Evolutionary conservation across 2,329 filamentous ascomycete genomes (phyloP).

Genomic region (Diaporthe citri): DNA sequence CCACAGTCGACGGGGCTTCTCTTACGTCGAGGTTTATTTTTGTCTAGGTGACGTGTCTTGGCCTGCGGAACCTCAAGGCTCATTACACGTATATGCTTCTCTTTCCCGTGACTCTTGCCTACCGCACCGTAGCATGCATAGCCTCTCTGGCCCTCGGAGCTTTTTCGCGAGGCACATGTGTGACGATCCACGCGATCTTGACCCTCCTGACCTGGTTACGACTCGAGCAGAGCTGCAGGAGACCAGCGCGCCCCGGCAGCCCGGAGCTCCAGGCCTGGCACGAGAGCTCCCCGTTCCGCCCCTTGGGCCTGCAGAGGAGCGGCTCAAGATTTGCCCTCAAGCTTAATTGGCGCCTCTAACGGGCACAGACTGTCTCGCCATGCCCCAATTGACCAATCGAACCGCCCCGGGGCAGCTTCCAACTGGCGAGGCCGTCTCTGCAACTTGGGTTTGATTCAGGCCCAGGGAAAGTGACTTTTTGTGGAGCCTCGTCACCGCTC

Average conservation of each 20-base stretch:
- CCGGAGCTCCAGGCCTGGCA: constrained; percentile 15
- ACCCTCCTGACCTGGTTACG: constrained; percentile 25
- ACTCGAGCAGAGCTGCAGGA: constrained; percentile 24
- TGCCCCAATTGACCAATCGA: constrained; percentile 31
- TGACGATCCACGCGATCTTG: constrained; percentile 23
- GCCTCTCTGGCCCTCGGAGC: constrained; percentile 27
- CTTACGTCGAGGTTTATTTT: constrained; percentile 29
- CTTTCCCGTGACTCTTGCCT: constrained; percentile 8
- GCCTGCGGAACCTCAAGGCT: constrained; percentile 9
- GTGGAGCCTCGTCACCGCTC: constrained; percentile 39
- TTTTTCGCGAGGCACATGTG: constrained; percentile 26
- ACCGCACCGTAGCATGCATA: constrained; percentile 22
- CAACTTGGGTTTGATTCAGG: constrained; percentile 31
- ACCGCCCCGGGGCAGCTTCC: constrained; percentile 23
- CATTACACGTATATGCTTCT: constrained; percentile 11
- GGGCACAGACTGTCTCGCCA: constrained; percentile 34
- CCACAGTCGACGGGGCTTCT: not conserved
- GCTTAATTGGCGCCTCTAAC: constrained; percentile 26
- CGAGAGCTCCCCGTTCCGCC: constrained; percentile 3
- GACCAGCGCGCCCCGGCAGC: constrained; percentile 15
- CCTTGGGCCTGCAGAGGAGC: constrained; percentile 16
- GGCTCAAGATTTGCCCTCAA: constrained; percentile 28
- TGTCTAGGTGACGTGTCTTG: constrained; percentile 29
- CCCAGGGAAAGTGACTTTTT: constrained; percentile 23
- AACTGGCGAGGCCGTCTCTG: constrained; percentile 30